Percentiles rank a stretch among this genome's conserved stretches.
phyloP scores from a whole-genome alignment of 78 protist species.

The Planoprotostelium fungivorum region DNA sequence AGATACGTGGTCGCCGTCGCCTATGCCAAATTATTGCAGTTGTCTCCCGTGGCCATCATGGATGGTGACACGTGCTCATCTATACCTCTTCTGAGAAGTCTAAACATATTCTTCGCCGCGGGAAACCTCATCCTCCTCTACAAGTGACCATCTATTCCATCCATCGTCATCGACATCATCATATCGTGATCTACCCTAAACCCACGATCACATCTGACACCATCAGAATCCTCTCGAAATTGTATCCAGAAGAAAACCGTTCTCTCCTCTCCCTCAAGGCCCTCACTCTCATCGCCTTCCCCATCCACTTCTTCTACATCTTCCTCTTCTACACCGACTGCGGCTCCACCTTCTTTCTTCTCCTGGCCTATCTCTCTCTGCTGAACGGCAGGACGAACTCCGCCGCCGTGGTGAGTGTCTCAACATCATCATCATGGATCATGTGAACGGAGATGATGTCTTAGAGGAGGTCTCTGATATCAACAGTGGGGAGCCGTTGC shows the following conservation, averaged over 20 bases:
- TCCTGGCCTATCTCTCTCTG: neutral
- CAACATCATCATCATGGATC: too few species aligned
- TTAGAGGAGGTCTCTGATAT: too few species aligned
- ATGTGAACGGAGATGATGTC: too few species aligned
- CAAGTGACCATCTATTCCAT: neutral
- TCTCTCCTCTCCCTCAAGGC: neutral
- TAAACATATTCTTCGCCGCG: neutral
- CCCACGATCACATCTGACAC: too few species aligned
- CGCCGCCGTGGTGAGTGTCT: neutral
- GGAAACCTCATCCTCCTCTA: neutral
- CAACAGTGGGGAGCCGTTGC: constrained; percentile 2
- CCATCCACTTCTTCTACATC: constrained; percentile 24
- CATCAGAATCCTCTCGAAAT: neutral
- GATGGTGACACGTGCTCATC: neutral
- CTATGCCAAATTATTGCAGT: neutral
- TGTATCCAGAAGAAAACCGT: neutral
- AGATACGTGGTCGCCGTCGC: neutral
- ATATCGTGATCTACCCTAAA: too few species aligned
- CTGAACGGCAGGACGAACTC: neutral
- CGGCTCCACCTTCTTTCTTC: neutral
- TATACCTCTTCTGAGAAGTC: neutral
- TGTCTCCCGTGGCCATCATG: neutral
- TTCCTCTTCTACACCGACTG: constrained; percentile 52
- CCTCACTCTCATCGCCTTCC: constrained; percentile 3
- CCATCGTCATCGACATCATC: too few species aligned